Percentiles rank a stretch among this genome's conserved stretches.
Evolutionary conservation across 1,139 yeast genomes (phyloP).

Genomic region (Pichia sp.): DNA sequence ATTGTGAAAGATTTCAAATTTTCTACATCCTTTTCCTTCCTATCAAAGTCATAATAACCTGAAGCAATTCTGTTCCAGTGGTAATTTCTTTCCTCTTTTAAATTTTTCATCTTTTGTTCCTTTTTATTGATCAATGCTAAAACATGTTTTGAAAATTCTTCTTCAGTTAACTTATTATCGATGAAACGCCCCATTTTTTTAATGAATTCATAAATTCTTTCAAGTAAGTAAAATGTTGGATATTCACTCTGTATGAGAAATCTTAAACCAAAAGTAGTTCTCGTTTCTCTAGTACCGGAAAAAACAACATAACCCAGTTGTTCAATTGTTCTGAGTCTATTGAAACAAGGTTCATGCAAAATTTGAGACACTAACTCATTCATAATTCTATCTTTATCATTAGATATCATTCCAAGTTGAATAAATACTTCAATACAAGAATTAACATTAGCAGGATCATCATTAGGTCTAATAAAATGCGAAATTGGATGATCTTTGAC

Average conservation of each 20-base stretch:
- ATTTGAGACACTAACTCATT: slow-evolving; percentile 66
- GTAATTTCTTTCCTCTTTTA: slow-evolving; percentile 64
- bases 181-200: slow-evolving; percentile 18
- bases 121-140: slow-evolving; percentile 61
- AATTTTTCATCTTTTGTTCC: slow-evolving; percentile 64
- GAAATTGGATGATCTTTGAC: slow-evolving; percentile 38
- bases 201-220: slow-evolving; percentile 67
- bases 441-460: slow-evolving; percentile 69
- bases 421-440: slow-evolving; percentile 76
- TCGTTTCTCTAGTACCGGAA: slow-evolving; percentile 59
- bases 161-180: slow-evolving; percentile 32
- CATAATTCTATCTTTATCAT: slow-evolving; percentile 34
- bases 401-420: slow-evolving; percentile 51
- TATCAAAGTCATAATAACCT: slow-evolving; percentile 72
- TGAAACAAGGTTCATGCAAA: slow-evolving; percentile 80
- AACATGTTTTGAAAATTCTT: slow-evolving; percentile 62
- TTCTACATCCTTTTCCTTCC: slow-evolving; percentile 50
- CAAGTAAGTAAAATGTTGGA: slow-evolving; percentile 64
- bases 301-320: slow-evolving; percentile 89
- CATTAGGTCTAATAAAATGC: slow-evolving; percentile 45
- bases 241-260: slow-evolving; percentile 84
- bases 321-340: slow-evolving; percentile 84
- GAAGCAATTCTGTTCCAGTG: slow-evolving; percentile 62
- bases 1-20: slow-evolving; percentile 47
- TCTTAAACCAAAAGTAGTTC: slow-evolving; percentile 72